phyloP scores from a whole-genome alignment of 2,329 filamentous ascomycete species.

The Aureobasidium sp. region DNA sequence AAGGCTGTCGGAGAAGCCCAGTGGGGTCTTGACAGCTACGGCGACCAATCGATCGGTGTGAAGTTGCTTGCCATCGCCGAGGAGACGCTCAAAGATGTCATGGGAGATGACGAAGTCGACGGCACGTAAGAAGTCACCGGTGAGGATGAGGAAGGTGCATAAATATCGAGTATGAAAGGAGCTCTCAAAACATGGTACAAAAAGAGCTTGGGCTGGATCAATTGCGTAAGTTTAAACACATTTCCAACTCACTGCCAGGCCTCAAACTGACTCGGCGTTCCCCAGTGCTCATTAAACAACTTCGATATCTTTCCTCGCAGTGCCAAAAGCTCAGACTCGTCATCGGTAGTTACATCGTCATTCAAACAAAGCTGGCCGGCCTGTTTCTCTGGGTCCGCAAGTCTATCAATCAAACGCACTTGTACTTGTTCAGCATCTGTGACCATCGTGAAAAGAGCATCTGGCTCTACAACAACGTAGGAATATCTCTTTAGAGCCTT shows the following conservation, averaged over 20 bases:
- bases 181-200: no score
- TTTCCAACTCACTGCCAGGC: no score
- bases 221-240: no score
- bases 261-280: constrained; percentile 30
- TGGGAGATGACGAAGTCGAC: no score
- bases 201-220: no score
- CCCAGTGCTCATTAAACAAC: constrained; percentile 39
- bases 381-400: constrained; percentile 38
- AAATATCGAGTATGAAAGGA: no score
- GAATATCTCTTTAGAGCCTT: constrained; percentile 46
- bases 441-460: constrained; percentile 48
- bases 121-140: no score
- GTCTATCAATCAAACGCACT: constrained; percentile 41
- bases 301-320: constrained; percentile 40
- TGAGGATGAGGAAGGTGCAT: no score
- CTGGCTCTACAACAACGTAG: constrained; percentile 45
- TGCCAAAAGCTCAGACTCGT: constrained; percentile 37
- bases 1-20: neutral
- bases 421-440: constrained; percentile 50
- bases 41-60: neutral
- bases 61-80: neutral
- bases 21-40: neutral
- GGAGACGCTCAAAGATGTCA: neutral
- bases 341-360: constrained; percentile 47
- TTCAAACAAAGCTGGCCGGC: constrained; percentile 48